Base-by-base conservation (phyloP, 108 stramenopile species). In the Nannochloropsis oceanica region DNA sequence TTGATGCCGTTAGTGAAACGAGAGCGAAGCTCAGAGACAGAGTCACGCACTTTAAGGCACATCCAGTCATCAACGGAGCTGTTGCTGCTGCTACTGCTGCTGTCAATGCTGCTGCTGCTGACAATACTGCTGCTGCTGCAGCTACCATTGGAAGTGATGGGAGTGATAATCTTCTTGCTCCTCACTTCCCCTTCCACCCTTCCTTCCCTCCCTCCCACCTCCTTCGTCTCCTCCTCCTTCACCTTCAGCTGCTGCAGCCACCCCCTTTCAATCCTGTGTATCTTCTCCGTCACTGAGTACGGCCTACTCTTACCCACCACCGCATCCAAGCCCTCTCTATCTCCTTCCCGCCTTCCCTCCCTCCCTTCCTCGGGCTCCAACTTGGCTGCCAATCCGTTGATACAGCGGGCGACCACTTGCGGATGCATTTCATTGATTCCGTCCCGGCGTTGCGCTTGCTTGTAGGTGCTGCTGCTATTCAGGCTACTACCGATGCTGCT, bases 401-500 rank as follows among this genome's bases (percentile, higher is more conserved):
- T 83, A 22, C 86, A 83, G 12, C 86, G 50, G 80, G 83, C 84
- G 44, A 88, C 59, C 27, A 89, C 59, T 43, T 85, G 85, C 44
- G 88, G 88, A 83, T 89, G 88, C 88, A 89, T 89, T 85, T 89
- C 88, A 80, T 89, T 89, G 80, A 89, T 82, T 22, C 85, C 88
- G 83, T 89, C 88, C 12, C 88, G 85, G 12, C 85, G 85, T 44
- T 89, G 88, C 25, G 85, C 88, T 42, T 27, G 43, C 27, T 82
- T 79, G 43, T 20, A 83, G 42, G 44, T 20, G 42, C 83, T 20
- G 44, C 44, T 18, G 59, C 59, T 73, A 18, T 13, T 18, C 46
- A 13, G 46, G 46, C 46, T 18, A 18, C 46, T 50, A 50, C 46
- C 46, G 46, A 18, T 50, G 59, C 18, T 73, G 59, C 22, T 73